Evolutionary conservation across 2,329 filamentous ascomycete species (phyloP).

Genomic region (Fonsecaea nubica): DNA sequence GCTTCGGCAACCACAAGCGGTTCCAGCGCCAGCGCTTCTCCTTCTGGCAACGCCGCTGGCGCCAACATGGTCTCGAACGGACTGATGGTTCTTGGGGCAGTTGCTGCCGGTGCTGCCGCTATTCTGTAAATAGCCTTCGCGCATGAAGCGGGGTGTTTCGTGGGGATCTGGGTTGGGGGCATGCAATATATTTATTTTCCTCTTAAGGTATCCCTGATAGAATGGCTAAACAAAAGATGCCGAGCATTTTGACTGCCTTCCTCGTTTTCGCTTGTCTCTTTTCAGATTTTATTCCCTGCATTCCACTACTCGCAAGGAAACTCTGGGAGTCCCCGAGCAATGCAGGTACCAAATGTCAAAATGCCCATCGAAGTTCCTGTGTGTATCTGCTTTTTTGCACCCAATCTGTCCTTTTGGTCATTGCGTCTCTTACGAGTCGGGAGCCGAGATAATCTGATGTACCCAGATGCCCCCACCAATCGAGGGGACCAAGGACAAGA

Average conservation of each 20-base stretch:
- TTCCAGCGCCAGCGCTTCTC: constrained; percentile 15
- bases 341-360: too few relatives aligned
- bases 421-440: too few relatives aligned
- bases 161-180: background rate
- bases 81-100: constrained; percentile 28
- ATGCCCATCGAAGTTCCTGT: too few relatives aligned
- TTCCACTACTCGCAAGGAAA: background rate
- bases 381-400: too few relatives aligned
- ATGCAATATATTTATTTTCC: background rate
- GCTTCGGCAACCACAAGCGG: constrained; percentile 11
- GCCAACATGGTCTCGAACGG: constrained; percentile 24
- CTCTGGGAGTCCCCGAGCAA: too few relatives aligned
- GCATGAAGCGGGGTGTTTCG: background rate
- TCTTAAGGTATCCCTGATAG: background rate
- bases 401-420: too few relatives aligned
- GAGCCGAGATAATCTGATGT: too few relatives aligned
- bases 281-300: background rate
- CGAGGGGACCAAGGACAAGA: too few relatives aligned
- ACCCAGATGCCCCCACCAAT: too few relatives aligned
- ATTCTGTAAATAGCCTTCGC: constrained; percentile 21
- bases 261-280: background rate
- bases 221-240: background rate
- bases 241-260: background rate
- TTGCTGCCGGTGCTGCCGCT: constrained; percentile 32
- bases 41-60: constrained; percentile 24